phyloP scores from a whole-genome alignment of 2,329 filamentous ascomycete species.

The Fusarium temperatum region DNA sequence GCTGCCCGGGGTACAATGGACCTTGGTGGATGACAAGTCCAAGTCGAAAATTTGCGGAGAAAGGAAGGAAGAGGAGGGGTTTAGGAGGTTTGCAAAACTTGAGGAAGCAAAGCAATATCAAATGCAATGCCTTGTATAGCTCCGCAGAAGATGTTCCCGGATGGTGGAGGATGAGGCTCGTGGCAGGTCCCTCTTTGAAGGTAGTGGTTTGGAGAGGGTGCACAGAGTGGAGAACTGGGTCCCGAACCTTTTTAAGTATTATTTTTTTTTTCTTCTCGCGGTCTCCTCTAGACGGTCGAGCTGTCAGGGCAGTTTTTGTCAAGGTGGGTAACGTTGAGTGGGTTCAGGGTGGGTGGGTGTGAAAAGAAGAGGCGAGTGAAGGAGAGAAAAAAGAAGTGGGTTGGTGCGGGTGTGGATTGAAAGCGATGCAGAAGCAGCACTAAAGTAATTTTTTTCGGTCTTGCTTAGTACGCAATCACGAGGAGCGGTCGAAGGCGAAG shows the following conservation, averaged over 20 bases:
- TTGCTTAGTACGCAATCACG: constrained; percentile 34
- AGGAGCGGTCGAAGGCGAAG: constrained; percentile 17
- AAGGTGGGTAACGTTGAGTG: constrained; percentile 43
- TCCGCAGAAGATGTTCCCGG: constrained; percentile 46
- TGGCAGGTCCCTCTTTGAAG: constrained; percentile 51
- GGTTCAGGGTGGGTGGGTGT: constrained; percentile 35
- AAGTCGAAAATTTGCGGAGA: constrained; percentile 40
- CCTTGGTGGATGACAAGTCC: constrained; percentile 39
- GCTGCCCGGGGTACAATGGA: constrained; percentile 34
- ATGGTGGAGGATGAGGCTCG: constrained; percentile 54
- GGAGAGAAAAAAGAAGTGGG: constrained; percentile 38
- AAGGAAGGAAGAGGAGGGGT: constrained; percentile 16
- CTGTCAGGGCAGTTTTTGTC: constrained; percentile 44
- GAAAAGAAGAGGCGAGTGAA: constrained; percentile 36
- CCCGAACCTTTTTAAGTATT: constrained; percentile 52
- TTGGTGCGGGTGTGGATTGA: constrained; percentile 37
- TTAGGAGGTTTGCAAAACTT: constrained; percentile 29
- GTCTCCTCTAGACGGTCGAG: constrained; percentile 32
- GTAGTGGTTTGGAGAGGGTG: constrained; percentile 57
- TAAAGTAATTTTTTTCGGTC: constrained; percentile 25
- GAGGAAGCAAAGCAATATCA: constrained; percentile 38
- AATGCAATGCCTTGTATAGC: constrained; percentile 40
- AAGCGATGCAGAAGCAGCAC: constrained; percentile 30
- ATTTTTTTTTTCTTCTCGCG: constrained; percentile 42
- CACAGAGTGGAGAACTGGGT: constrained; percentile 57